These are phyloP conservation scores for Lupinus albus DNA, from an alignment of 306 rosid species.

Conservation along the genomic window DNA sequence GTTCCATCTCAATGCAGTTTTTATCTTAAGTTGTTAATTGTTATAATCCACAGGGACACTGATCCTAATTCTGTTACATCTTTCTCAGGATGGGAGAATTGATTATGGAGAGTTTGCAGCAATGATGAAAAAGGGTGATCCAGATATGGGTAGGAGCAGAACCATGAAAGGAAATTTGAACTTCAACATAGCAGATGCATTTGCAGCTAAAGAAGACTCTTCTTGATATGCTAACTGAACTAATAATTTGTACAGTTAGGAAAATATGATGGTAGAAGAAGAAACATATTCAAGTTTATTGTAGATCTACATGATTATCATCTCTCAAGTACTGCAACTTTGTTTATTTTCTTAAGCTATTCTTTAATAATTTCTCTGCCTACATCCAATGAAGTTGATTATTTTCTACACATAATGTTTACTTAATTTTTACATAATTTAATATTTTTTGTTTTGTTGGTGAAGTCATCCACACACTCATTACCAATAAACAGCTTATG, in stretches of 20 bases:
- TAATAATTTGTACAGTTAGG: slow-evolving; percentile 48
- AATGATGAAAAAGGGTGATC: slow-evolving; percentile 83
- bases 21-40: neutral
- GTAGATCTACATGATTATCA: slow-evolving; percentile 23
- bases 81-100: slow-evolving; percentile 79
- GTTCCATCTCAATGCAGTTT: neutral
- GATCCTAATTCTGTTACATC: neutral
- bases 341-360: slow-evolving; percentile 32
- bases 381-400: slow-evolving; percentile 10
- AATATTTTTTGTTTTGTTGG: too few relatives aligned
- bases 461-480: too few relatives aligned
- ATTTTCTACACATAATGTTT: neutral
- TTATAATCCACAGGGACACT: neutral
- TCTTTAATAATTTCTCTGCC: slow-evolving; percentile 22
- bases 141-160: slow-evolving; percentile 61
- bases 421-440: too few relatives aligned
- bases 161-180: slow-evolving; percentile 69
- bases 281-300: slow-evolving; percentile 31
- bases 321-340: slow-evolving; percentile 23
- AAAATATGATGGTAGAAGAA: slow-evolving; percentile 37
- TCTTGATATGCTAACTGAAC: slow-evolving; percentile 43
- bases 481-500: too few relatives aligned
- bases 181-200: slow-evolving; percentile 79
- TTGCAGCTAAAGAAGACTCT: slow-evolving; percentile 55
- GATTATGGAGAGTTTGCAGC: slow-evolving; percentile 86